Evolutionary conservation across 257 asterid genomes (phyloP), one percentile per base, ranked within the genome.

Genomic region (Knoxia roxburghii): DNA sequence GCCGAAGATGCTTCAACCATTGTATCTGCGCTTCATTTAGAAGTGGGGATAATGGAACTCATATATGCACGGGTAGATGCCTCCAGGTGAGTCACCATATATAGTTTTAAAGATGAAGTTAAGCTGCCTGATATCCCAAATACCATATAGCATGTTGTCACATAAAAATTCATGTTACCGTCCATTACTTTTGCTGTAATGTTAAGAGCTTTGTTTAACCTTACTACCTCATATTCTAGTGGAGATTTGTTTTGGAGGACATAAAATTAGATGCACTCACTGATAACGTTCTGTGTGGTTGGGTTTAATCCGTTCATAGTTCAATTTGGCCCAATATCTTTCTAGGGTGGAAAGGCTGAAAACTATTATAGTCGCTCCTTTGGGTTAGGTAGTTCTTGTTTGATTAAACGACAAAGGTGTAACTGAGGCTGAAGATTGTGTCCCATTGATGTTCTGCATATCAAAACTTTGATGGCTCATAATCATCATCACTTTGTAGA

Each of bases 21-120:
- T 56, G 78, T 81, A 56, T 77, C 93, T 14, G 77, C 76, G 83
- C 84, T 94, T 76, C 93, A 85, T 70, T 72, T 94, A 73, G 99
- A 94, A 82, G 73, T 77, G 69, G 99, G 96, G 82, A 82, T 85
- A 72, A 61, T 87, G 79, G 95, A 92, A 68, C 90, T 87, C 67
- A 84, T 78, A 68, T 92, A 89, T 82, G 93, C 87, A 62, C 91
- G 98, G 60, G 68, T 82, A 58, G 98, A 92, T 82, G 71, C 97
- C 78, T 83, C 87, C 79, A 85, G 82, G 98, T 87, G 77, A 86
- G 89, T 78, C 72, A 29, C 73, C 55, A 15, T 56, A 12, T 23
- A 49, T 27, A 72, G 51, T 26, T 64, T 58, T 7, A 7, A 43
- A 51, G 46, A 46, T 55, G 33, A 17, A 61, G 59, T 30, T 48